A percentile compares a stretch with the other conserved stretches of the same genome.
These are phyloP conservation scores for Zymoseptoria pseudotritici DNA, from an alignment of 2,329 filamentous ascomycete species.

Conservation along the genomic window DNA sequence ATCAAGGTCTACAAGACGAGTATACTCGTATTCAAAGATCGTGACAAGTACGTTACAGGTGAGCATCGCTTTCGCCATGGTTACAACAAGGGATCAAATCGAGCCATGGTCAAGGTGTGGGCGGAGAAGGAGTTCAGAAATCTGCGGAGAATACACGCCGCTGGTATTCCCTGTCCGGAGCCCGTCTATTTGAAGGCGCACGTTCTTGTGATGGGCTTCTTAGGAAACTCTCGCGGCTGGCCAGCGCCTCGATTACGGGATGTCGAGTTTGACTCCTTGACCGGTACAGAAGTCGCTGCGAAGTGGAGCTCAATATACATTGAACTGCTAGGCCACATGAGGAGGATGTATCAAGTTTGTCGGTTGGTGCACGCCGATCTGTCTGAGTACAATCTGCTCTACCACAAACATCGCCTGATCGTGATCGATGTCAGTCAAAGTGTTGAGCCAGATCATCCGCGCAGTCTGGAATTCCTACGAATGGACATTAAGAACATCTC, in stretches of 20 bases:
- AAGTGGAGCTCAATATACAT: conserved; percentile 75
- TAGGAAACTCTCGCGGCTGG: conserved; percentile 80
- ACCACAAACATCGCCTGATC: conserved; percentile 72
- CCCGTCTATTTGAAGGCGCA: conserved; percentile 86
- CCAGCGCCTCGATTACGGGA: conserved; percentile 85
- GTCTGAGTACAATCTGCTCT: conserved; percentile 96
- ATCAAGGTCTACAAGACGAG: conserved; percentile 99
- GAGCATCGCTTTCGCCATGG: conserved; percentile 87
- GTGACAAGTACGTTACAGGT: conserved; percentile 89
- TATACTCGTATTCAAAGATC: conserved; percentile 95
- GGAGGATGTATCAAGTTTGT: conserved; percentile 86
- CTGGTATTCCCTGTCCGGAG: conserved; percentile 84
- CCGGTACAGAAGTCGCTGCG: conserved; percentile 45
- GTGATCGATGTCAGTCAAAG: conserved; percentile 97
- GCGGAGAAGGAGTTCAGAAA: conserved; percentile 98
- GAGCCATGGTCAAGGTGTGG: conserved; percentile 97
- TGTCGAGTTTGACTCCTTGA: conserved; percentile 58
- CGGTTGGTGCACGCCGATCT: conserved; percentile 90
- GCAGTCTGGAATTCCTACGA: conserved; percentile 83
- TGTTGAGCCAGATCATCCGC: conserved; percentile 92
- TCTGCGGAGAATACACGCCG: conserved; percentile 70
- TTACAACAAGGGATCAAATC: conserved; percentile 89
- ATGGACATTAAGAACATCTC: conserved; percentile 98
- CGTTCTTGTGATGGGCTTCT: conserved; percentile 88
- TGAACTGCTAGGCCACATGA: conserved; percentile 81